A percentile compares a stretch with the other conserved stretches of the same genome.
Evolutionary conservation across 768 basidiomycete genomes (phyloP).

Genomic region (Paxillus ammoniavirescens): DNA sequence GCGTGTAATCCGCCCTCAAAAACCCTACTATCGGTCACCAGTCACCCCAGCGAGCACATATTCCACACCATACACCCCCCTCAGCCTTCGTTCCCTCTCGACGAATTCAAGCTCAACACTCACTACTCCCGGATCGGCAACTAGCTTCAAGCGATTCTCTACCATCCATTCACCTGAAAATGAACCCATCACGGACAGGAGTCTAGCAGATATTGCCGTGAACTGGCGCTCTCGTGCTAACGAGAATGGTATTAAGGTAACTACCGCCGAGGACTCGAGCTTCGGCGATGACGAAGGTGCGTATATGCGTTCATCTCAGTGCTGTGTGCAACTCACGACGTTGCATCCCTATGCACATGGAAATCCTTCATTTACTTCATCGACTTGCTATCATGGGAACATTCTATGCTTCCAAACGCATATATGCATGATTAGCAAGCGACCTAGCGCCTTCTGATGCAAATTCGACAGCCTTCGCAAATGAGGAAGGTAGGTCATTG

Average conservation of each 20-base stretch:
- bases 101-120: constrained; percentile 50
- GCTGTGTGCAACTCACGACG: constrained; percentile 16
- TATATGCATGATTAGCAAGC: constrained; percentile 51
- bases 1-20: constrained; percentile 47
- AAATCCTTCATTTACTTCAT: constrained; percentile 7
- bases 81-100: constrained; percentile 63
- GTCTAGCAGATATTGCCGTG: constrained; percentile 58
- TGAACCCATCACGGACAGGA: constrained; percentile 32
- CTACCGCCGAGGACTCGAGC: constrained; percentile 37
- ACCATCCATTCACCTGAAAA: constrained; percentile 46
- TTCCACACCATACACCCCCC: constrained; percentile 65
- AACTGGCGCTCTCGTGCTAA: constrained; percentile 73
- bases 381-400: constrained; percentile 1
- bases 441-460: constrained; percentile 48
- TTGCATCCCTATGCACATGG: background rate
- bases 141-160: constrained; percentile 41
- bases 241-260: constrained; percentile 70
- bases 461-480: constrained; percentile 46
- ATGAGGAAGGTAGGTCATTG: constrained; percentile 46
- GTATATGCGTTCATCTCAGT: constrained; percentile 22
- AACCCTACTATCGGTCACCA: constrained; percentile 53
- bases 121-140: constrained; percentile 52
- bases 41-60: constrained; percentile 52
- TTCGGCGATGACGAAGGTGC: constrained; percentile 50
- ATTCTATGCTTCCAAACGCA: constrained; percentile 16